A percentile compares a stretch with the other conserved stretches of the same genome.
Evolutionary conservation across 108 stramenopile genomes (phyloP).

Genomic region (Cylindrotheca closterium): DNA sequence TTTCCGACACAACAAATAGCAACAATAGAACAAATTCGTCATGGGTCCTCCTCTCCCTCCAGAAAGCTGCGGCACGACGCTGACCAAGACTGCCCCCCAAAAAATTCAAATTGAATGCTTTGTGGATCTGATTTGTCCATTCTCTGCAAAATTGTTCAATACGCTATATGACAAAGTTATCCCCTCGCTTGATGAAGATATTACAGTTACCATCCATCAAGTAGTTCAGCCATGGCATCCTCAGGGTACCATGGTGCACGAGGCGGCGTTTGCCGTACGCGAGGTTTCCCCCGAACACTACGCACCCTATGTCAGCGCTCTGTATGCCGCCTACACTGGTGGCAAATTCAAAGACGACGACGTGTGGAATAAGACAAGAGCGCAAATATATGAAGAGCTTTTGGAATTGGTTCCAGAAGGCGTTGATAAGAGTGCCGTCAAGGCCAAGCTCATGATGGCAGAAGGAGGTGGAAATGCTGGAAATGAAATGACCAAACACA

Average conservation of each 20-base stretch:
- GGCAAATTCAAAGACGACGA: slow-evolving; percentile 19
- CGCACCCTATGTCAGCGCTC: neutral
- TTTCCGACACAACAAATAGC: too few species aligned
- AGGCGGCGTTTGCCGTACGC: slow-evolving; percentile 14
- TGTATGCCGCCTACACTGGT: neutral
- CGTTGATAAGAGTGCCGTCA: neutral
- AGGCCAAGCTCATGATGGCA: neutral
- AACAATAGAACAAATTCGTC: neutral
- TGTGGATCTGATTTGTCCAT: slow-evolving; percentile 41
- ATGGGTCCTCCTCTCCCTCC: slow-evolving; percentile 8
- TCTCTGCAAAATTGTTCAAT: slow-evolving; percentile 29
- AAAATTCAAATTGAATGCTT: slow-evolving; percentile 28
- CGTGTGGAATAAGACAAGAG: slow-evolving; percentile 32
- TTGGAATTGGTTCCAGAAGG: slow-evolving; percentile 9
- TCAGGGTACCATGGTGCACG: slow-evolving; percentile 34
- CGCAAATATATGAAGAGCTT: slow-evolving; percentile 19
- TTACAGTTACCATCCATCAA: slow-evolving; percentile 23
- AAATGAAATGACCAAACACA: slow-evolving; percentile 23
- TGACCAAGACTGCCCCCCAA: neutral
- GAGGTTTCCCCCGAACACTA: neutral
- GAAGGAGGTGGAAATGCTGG: slow-evolving; percentile 19
- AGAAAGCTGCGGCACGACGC: neutral
- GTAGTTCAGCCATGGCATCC: slow-evolving; percentile 48
- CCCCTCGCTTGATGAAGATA: slow-evolving; percentile 1
- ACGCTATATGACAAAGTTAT: slow-evolving; percentile 23